Percentiles rank a stretch among this genome's conserved stretches.
Evolutionary conservation across 768 basidiomycete genomes (phyloP).

Genomic region (Leccinum pellstonianum): DNA sequence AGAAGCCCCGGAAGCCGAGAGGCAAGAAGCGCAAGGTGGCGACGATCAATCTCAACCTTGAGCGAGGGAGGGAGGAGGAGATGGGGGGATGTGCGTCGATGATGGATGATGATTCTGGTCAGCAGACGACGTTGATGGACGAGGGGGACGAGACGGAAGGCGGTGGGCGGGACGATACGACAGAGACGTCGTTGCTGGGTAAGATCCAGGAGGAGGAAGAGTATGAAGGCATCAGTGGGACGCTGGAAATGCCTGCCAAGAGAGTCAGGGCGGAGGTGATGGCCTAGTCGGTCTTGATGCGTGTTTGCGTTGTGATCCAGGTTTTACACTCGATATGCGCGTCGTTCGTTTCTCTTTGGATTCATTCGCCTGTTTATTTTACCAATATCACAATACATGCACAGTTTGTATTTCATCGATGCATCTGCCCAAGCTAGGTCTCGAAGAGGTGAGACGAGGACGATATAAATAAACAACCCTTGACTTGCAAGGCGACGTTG

Average conservation of each 20-base stretch:
- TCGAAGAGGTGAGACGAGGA: not conserved
- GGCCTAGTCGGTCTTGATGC: conserved; percentile 5
- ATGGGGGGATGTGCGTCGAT: conserved; percentile 4
- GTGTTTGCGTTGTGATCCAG: not conserved
- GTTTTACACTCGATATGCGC: not conserved
- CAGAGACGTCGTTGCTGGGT: conserved; percentile 12
- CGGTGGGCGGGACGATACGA: conserved; percentile 15
- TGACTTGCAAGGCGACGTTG: not conserved
- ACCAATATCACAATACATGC: not conserved
- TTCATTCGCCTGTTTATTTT: not conserved
- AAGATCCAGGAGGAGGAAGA: conserved; percentile 31
- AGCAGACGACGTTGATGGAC: conserved; percentile 28
- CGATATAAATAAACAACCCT: conserved; percentile 25
- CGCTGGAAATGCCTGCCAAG: conserved; percentile 29
- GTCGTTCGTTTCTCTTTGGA: not conserved
- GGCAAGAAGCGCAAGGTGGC: conserved; percentile 35
- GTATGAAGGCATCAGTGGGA: conserved; percentile 24
- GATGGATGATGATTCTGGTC: not conserved
- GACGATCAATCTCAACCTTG: conserved; percentile 12
- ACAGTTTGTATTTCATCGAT: not conserved
- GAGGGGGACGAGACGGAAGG: conserved; percentile 42
- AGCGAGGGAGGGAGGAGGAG: conserved; percentile 17
- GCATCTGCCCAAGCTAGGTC: not conserved
- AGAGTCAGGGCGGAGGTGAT: conserved; percentile 23
- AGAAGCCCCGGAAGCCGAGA: conserved; percentile 37